Evolutionary conservation across 352 stramenopile species (phyloP), one percentile per base, ranked within the genome.

Genomic region (Blastocystis sp.): DNA sequence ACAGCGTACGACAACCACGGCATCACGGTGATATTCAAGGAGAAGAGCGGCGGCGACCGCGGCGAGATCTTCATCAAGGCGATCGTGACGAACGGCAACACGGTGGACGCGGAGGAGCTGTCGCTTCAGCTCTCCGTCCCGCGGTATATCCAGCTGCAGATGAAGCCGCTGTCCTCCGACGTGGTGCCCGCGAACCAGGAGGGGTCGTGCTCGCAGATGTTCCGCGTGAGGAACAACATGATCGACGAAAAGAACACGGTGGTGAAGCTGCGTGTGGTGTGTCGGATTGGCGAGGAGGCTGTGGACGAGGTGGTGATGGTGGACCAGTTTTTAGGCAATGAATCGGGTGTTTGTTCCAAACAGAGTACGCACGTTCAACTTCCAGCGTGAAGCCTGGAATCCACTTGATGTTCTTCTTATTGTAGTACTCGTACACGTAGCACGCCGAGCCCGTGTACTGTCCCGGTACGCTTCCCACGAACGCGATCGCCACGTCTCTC

Each of bases 1-100:
- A 94, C 93, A 78, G 97, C 95, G 35, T 98, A 98, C 91, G 94
- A 98, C 55, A 98, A 98, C 93, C 94, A 97, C 90, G 96, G 96
- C 26, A 91, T 99, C 31, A 95, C 92, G 33, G 93, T 99, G 62
- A 94, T 95, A 67, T 92, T 98, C 67, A 98, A 99, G 92, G 94
- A 95, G 31, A 97, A 98, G 91, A 93, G 92, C 60, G 94, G 94
- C 82, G 95, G 98, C 90, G 94, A 94, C 81, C 96, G 96, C 33
- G 93, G 97, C 63, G 97, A 96, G 59, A 94, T 94, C 70, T 94
- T 98, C 51, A 92, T 95, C 31, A 96, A 95, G 19, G 90, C 88
- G 19, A 97, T 94, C 59, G 97, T 97, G 90, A 94, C 92, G 59
- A 99, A 99, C 92, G 92, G 93, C 21, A 97, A 93, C 26, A 90